Conservation (phyloP, 352 stramenopile genomes). For the Phytophthora pluvialis region DNA sequence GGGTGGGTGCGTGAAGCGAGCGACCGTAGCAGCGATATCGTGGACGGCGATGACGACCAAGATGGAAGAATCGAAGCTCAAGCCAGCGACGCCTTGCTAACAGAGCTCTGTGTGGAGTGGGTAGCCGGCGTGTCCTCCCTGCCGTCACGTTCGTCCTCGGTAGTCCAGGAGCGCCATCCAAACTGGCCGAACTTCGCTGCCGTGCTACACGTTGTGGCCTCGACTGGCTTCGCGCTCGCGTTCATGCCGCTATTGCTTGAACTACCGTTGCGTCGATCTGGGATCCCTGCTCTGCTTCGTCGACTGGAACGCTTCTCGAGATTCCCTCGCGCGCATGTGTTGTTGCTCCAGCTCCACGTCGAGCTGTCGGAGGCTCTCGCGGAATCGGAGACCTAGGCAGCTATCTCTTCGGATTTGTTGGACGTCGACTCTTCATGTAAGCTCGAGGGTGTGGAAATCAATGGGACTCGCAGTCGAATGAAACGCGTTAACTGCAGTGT, state of each 20-base stretch:
- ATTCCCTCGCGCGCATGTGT: neutral
- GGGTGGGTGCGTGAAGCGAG: conserved; percentile 20
- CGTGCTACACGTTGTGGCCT: conserved; percentile 15
- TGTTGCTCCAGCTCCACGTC: conserved; percentile 19
- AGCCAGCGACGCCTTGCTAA: conserved; percentile 13
- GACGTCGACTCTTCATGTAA: no score
- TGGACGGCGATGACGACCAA: neutral
- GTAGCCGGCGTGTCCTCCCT: neutral
- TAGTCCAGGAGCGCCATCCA: neutral
- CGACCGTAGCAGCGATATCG: neutral
- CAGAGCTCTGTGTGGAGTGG: conserved; percentile 27
- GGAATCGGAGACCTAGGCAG: neutral
- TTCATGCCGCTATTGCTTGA: conserved; percentile 30
- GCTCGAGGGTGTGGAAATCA: no score
- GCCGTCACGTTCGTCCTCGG: neutral
- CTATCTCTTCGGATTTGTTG: no score
- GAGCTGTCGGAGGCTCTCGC: conserved; percentile 21
- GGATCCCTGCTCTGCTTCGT: conserved; percentile 16
- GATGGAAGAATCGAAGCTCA: neutral
- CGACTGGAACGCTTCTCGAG: conserved; percentile 20
- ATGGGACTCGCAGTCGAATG: no score
- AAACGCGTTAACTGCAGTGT: no score
- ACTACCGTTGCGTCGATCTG: conserved; percentile 9
- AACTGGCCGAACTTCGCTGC: neutral
- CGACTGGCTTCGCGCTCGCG: conserved; percentile 25